Percentiles rank a stretch among this genome's conserved stretches.
phyloP scores from a whole-genome alignment of 2,329 filamentous ascomycete genomes.

The Onygenales sp. region DNA sequence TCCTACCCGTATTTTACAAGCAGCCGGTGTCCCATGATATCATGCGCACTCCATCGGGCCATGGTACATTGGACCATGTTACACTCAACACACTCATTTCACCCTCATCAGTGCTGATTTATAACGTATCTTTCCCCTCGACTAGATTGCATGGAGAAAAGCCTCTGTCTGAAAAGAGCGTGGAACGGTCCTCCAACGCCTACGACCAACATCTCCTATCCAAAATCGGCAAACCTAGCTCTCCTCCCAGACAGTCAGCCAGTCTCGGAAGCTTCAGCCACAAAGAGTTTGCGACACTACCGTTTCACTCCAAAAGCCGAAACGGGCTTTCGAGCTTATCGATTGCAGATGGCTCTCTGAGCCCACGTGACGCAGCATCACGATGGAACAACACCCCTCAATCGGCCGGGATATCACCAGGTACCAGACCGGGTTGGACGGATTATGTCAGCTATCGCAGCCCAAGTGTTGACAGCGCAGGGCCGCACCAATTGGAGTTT shows the following conservation, averaged over 20 bases:
- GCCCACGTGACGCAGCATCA: constrained; percentile 11
- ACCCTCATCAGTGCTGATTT: constrained; percentile 1
- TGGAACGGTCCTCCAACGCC: constrained; percentile 50
- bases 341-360: constrained; percentile 10
- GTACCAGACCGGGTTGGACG: constrained; percentile 30
- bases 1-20: neutral
- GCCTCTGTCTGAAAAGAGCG: constrained; percentile 48
- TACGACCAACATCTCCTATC: constrained; percentile 55
- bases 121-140: neutral
- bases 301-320: constrained; percentile 25
- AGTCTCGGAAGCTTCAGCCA: constrained; percentile 22
- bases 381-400: constrained; percentile 28
- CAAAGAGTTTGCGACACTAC: constrained; percentile 17
- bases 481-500: constrained; percentile 31
- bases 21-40: neutral
- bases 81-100: neutral
- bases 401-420: constrained; percentile 32
- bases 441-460: constrained; percentile 34
- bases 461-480: constrained; percentile 34
- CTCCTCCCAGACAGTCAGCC: constrained; percentile 38
- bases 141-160: constrained; percentile 49
- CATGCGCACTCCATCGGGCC: neutral
- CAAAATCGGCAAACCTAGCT: constrained; percentile 52
- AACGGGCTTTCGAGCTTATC: constrained; percentile 10
- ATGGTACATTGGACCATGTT: neutral